These are phyloP conservation scores for Dioscorea zingiberensis DNA, from an alignment of 106 monocot species.

Conservation along the genomic window DNA sequence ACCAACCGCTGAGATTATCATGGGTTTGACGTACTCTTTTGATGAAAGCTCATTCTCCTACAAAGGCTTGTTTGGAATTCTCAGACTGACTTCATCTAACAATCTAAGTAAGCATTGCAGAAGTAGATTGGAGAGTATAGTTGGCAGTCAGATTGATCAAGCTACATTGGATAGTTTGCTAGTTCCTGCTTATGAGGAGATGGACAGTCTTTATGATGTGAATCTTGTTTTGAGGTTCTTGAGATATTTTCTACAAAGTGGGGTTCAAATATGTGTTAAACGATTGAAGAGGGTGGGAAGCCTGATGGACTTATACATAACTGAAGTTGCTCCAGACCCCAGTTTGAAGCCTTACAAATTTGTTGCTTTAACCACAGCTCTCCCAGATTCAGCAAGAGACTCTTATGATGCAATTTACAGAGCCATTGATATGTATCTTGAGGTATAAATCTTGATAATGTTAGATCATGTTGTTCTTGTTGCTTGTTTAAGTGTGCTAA, in stretches of 20 bases:
- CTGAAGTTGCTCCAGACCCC: constrained; percentile 87
- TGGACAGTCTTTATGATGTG: constrained; percentile 67
- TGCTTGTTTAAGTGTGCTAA: not conserved
- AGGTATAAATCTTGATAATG: constrained; percentile 40
- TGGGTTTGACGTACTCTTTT: constrained; percentile 47
- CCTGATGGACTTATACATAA: constrained; percentile 76
- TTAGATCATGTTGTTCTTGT: too few species aligned
- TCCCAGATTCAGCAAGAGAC: constrained; percentile 70
- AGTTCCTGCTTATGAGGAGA: constrained; percentile 29
- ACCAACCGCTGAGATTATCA: constrained; percentile 25
- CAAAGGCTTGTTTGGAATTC: constrained; percentile 68
- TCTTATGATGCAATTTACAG: constrained; percentile 67
- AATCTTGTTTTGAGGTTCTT: constrained; percentile 60
- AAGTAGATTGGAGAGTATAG: constrained; percentile 62
- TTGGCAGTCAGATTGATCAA: constrained; percentile 59
- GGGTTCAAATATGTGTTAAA: constrained; percentile 5
- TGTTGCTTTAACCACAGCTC: constrained; percentile 31
- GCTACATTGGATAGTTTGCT: constrained; percentile 75
- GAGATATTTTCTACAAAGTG: constrained; percentile 42
- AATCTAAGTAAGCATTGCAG: constrained; percentile 25
- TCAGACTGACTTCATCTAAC: constrained; percentile 35
- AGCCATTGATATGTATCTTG: constrained; percentile 77
- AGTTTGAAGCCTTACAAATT: constrained; percentile 66
- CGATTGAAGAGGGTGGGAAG: constrained; percentile 59
- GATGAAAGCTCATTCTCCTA: constrained; percentile 48